Percentiles rank a stretch among this genome's conserved stretches.
Evolutionary conservation across 1,284 basidiomycete species (phyloP).

Genomic region (Vanrija pseudolonga): DNA sequence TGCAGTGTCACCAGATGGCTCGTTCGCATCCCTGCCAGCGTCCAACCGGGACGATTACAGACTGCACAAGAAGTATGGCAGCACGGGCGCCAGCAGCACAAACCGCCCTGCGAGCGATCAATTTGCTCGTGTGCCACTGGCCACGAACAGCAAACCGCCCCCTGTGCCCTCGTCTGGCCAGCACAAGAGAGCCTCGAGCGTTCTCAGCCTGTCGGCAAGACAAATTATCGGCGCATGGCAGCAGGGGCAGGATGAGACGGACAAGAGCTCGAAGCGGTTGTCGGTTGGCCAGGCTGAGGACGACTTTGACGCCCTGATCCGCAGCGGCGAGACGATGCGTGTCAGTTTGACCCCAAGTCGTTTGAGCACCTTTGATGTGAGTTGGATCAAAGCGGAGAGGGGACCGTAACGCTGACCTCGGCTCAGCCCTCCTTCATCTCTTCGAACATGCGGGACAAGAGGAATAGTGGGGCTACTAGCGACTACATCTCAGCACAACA

Average conservation of each 20-base stretch:
- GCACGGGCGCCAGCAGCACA: not conserved
- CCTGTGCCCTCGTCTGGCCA: not conserved
- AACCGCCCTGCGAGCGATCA: conserved; percentile 9
- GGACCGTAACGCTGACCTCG: not conserved
- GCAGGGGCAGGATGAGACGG: conserved; percentile 3
- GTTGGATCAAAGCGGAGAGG: conserved; percentile 10
- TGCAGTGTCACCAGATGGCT: too few relatives aligned
- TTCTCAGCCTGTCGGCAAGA: conserved; percentile 26
- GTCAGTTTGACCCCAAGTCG: conserved; percentile 91
- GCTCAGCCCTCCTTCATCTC: not conserved
- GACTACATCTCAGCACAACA: conserved; percentile 3
- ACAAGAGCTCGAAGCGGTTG: conserved; percentile 1
- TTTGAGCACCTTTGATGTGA: conserved; percentile 82
- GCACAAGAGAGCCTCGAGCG: conserved; percentile 12
- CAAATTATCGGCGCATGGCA: conserved; percentile 23
- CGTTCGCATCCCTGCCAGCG: too few relatives aligned
- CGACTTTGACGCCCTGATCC: conserved; percentile 87
- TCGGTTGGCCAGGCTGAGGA: conserved; percentile 44
- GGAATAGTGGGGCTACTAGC: not conserved
- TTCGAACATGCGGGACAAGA: not conserved
- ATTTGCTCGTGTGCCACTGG: conserved; percentile 8
- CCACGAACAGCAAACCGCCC: conserved; percentile 1
- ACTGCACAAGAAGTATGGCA: not conserved
- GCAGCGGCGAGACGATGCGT: conserved; percentile 82
- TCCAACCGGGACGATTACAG: too few relatives aligned